Base-by-base conservation (phyloP, 257 asterid genomes). In the Handroanthus guayacan region DNA sequence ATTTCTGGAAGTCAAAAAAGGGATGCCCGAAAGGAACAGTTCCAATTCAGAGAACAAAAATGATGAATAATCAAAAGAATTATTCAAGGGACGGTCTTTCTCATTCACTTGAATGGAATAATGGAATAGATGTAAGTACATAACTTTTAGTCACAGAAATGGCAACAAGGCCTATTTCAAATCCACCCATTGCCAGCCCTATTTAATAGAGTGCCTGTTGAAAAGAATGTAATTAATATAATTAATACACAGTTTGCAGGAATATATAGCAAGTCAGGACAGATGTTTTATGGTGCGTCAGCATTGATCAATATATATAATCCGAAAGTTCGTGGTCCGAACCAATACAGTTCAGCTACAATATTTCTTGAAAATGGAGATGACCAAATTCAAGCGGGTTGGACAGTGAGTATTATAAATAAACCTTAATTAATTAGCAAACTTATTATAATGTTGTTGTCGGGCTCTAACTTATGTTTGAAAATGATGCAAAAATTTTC, bases 1-100 rank as follows among this genome's bases (percentile, higher is more conserved):
- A 48, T 6, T 5, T 60, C 9, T 72, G 77, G 77, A 72, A 72
- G 34, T 58, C 14, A 0, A 38, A 11, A 43, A 44, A 58, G 9
- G 77, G 69, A 12, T 72, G 77, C 20, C 77, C 77, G 2, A 14
- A 58, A 43, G 77, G 69, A 20, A 72, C 58, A 6, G 36, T 72
- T 6, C 77, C 69, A 2, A 60, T 72, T 34, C 63, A 18, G 18
- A 71, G 51, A 54, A 16, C 47, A 69, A 37, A 16, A 25, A 25
- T 25, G 31, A 25, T 25, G 31, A 25, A 25, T 25, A 25, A 25
- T 25, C 31, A 25, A 25, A 25, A 25, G 31, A 25, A 69, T 70
- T 2, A 48, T 52, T 36, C 64, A 14, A 38, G 36, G 12, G 64
- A 37, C 4, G 12, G 5, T 38, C 5, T 37, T 38, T n/a, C 2